A percentile compares a stretch with the other conserved stretches of the same genome.
phyloP scores from a whole-genome alignment of 208 protist species.

The Wallacemonas rigidus region DNA sequence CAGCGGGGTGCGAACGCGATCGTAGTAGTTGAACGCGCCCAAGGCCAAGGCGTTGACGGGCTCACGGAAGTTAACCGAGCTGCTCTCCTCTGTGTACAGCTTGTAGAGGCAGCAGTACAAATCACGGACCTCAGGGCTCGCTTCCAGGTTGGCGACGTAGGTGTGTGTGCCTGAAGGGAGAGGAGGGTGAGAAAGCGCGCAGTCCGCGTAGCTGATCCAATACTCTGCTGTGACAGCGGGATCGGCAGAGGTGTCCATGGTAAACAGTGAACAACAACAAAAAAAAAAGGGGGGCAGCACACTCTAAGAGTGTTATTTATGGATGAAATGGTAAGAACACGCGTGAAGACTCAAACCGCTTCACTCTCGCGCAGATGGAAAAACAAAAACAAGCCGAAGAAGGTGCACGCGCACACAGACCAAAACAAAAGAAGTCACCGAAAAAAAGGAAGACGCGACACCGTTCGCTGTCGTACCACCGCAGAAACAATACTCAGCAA shows the following conservation, averaged over 20 bases:
- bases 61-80: slow-evolving; percentile 66
- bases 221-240: slow-evolving; percentile 33
- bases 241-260: slow-evolving; percentile 2
- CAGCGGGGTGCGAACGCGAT: slow-evolving; percentile 59
- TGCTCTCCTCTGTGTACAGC: slow-evolving; percentile 73
- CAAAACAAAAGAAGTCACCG: too few species aligned
- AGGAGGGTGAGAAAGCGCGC: slow-evolving; percentile 60
- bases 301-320: too few species aligned
- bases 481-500: too few species aligned
- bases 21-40: slow-evolving; percentile 75
- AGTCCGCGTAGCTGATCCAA: slow-evolving; percentile 67
- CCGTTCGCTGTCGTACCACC: too few species aligned
- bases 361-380: too few species aligned
- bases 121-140: slow-evolving; percentile 55
- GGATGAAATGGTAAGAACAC: too few species aligned
- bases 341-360: too few species aligned
- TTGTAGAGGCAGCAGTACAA: slow-evolving; percentile 81
- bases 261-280: not conserved
- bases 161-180: slow-evolving; percentile 70
- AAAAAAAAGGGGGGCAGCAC: not conserved
- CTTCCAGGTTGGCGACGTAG: slow-evolving; percentile 39
- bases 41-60: slow-evolving; percentile 78
- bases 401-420: too few species aligned
- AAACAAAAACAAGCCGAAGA: too few species aligned
- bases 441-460: too few species aligned